phyloP scores from a whole-genome alignment of 768 basidiomycete genomes.

The Hortiboletus flavorubellus region DNA sequence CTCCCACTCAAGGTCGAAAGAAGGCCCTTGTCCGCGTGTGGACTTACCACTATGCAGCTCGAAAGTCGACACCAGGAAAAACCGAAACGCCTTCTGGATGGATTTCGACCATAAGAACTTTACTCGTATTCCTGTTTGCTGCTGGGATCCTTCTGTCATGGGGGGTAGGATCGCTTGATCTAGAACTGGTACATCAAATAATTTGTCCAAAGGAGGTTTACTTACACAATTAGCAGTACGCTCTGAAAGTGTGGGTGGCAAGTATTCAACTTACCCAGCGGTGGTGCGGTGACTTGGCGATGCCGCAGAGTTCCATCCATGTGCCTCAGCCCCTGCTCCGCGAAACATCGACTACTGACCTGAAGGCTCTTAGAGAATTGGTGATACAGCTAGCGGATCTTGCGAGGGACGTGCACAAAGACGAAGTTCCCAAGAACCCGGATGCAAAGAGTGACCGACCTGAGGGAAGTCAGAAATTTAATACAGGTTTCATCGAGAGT shows the following conservation, averaged over 20 bases:
- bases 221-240: background rate
- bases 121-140: background rate
- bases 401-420: background rate
- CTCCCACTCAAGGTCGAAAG: background rate
- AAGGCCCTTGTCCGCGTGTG: background rate
- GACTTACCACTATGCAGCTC: background rate
- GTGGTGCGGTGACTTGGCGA: background rate
- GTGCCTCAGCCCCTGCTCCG: too few relatives aligned
- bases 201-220: background rate
- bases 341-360: background rate
- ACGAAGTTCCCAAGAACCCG: background rate
- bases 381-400: background rate
- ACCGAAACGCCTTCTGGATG: background rate
- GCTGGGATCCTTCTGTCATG: background rate
- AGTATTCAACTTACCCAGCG: background rate
- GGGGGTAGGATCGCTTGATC: background rate
- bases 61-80: background rate
- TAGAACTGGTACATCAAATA: background rate
- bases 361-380: background rate
- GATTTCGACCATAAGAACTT: background rate
- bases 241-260: background rate
- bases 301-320: background rate
- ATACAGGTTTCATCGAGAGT: background rate
- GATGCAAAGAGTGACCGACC: background rate
- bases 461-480: background rate